phyloP scores from a whole-genome alignment of 345 rosid genomes.

The Brassica juncea region DNA sequence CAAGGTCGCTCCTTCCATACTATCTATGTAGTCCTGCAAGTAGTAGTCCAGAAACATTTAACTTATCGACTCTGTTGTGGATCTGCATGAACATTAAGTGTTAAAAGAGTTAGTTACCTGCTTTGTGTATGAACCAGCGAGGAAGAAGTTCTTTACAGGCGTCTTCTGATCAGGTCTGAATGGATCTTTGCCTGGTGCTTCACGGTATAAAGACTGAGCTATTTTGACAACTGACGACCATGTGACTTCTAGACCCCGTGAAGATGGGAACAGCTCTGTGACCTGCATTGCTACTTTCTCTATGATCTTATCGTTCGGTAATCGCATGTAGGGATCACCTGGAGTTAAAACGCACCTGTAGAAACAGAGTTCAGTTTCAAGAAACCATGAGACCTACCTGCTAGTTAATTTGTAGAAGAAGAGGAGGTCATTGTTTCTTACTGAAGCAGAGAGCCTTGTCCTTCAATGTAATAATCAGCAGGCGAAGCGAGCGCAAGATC shows the following conservation, averaged over 20 bases:
- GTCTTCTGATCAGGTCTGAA: conserved; percentile 97
- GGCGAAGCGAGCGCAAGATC: conserved; percentile 93
- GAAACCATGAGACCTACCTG: neutral
- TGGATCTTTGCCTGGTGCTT: conserved; percentile 96
- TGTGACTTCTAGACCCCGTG: conserved; percentile 75
- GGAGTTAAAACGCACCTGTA: conserved; percentile 91
- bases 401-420: neutral
- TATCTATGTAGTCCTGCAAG: conserved; percentile 92
- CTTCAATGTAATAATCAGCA: conserved; percentile 89
- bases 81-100: neutral
- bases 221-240: conserved; percentile 98
- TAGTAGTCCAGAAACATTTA: neutral
- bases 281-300: conserved; percentile 89
- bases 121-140: conserved; percentile 92
- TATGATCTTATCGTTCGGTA: conserved; percentile 79
- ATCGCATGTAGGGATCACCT: conserved; percentile 94
- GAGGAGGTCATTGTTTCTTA: conserved; percentile 41
- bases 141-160: conserved; percentile 87
- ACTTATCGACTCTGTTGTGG: neutral
- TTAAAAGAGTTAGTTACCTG: conserved; percentile 55
- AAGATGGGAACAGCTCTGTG: conserved; percentile 74
- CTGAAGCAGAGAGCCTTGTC: conserved; percentile 98
- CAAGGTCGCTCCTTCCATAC: conserved; percentile 97
- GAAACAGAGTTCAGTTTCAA: conserved; percentile 26
- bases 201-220: conserved; percentile 91